Percentiles rank a stretch among this genome's conserved stretches.
Evolutionary conservation across 106 monocot species (phyloP).

Genomic region (Apostasia ramifera): DNA sequence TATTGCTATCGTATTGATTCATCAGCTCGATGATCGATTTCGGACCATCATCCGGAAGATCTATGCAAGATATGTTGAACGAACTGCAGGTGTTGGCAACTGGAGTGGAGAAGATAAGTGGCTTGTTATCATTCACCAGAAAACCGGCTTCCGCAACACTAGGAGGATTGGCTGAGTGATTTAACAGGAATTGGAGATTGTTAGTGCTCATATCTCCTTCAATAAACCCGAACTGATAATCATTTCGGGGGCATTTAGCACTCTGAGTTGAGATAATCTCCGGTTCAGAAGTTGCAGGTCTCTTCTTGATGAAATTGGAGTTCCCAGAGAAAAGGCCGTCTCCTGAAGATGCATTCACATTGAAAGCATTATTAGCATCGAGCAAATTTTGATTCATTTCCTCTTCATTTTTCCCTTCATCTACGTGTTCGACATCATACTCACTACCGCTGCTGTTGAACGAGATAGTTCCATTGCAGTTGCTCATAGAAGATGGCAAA

Average conservation of each 20-base stretch:
- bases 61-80: constrained; percentile 22
- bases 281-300: constrained; percentile 12
- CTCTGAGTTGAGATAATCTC: constrained; percentile 17
- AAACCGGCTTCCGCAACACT: not conserved
- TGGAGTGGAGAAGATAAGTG: constrained; percentile 25
- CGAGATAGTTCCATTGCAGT: constrained; percentile 16
- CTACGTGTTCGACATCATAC: constrained; percentile 45
- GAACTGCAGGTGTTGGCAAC: constrained; percentile 13
- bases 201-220: constrained; percentile 25
- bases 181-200: constrained; percentile 32
- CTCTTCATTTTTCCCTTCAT: constrained; percentile 8
- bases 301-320: constrained; percentile 36
- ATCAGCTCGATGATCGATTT: constrained; percentile 58
- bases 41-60: constrained; percentile 49
- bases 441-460: constrained; percentile 33
- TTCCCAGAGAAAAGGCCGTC: not conserved
- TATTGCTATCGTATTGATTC: constrained; percentile 47
- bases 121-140: constrained; percentile 41
- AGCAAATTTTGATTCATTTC: constrained; percentile 9
- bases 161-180: constrained; percentile 17
- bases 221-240: constrained; percentile 17
- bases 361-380: not conserved
- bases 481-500: constrained; percentile 3
- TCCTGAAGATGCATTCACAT: not conserved
- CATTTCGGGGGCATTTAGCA: constrained; percentile 21